These are phyloP conservation scores for Pseudogymnoascus pannorum DNA, from an alignment of 2,329 filamentous ascomycete species.

Conservation along the genomic window DNA sequence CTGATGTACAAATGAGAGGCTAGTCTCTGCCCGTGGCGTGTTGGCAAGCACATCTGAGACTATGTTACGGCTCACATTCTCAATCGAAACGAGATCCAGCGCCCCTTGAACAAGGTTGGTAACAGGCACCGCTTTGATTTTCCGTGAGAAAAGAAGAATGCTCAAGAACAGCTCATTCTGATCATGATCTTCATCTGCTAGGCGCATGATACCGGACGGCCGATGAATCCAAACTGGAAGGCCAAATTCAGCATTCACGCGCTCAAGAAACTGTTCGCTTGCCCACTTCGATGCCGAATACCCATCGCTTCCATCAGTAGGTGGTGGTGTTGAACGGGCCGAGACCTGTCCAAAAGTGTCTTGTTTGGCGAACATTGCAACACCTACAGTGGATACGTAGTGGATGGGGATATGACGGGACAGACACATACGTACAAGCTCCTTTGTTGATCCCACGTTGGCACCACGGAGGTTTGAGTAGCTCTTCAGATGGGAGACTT, in stretches of 20 bases:
- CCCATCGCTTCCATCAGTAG: conserved; percentile 26
- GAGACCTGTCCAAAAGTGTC: conserved; percentile 11
- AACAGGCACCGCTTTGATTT: too few species aligned
- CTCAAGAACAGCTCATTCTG: too few species aligned
- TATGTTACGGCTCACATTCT: too few species aligned
- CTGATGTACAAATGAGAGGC: too few species aligned
- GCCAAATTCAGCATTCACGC: conserved; percentile 11
- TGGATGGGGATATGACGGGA: conserved; percentile 30
- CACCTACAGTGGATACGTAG: conserved; percentile 31
- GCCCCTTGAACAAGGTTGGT: too few species aligned
- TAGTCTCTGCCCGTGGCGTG: too few species aligned
- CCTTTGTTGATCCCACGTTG: conserved; percentile 33
- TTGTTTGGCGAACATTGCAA: conserved; percentile 14
- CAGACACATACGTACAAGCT: conserved; percentile 29
- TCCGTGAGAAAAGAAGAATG: too few species aligned
- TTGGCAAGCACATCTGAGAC: too few species aligned
- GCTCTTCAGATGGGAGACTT: conserved; percentile 31
- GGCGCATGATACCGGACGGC: too few species aligned
- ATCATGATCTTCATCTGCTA: too few species aligned
- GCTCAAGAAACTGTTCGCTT: conserved; percentile 29
- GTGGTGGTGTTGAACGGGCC: conserved; percentile 14
- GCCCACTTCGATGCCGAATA: conserved; percentile 32
- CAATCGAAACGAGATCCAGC: too few species aligned
- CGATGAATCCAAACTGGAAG: conserved; percentile 28
- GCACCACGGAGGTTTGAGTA: conserved; percentile 30